Evolutionary conservation across 768 basidiomycete species (phyloP), one percentile per base, ranked within the genome.

Genomic region (Infundibulicybe gibba): DNA sequence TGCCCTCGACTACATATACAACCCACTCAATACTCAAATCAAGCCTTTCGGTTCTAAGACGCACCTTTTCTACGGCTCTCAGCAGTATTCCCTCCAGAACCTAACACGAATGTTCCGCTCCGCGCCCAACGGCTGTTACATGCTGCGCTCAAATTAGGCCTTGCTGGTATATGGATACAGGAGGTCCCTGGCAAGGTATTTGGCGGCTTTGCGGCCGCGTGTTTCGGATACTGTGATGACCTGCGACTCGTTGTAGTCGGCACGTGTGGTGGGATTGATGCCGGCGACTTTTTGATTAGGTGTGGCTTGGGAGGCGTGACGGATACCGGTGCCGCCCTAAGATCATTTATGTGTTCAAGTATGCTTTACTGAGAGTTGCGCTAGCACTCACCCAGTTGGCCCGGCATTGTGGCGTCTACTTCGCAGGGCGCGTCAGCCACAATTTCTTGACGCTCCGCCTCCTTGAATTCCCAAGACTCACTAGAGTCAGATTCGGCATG

Each of bases 141-240:
- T 82, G 51, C 78, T 79, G 31, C 85, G 81, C 67, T 97, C 94
- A 59, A 87, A 97, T 70, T 97, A 97, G 3, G 87, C 90, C 48
- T 84, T 84, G 64, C 87, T 90, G 9, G 95, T 97, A 61, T 93
- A 98, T 3, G 95, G 97, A 66, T 87, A 88, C 2, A 97, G 97
- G 39, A 99, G 66, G 61, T 98, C 94, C 64, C 88, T 89, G 45
- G 93, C 83, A 49, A 84, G 75, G 63, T 94, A 97, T 67, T 92
- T 90, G 13, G 81, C 70, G 0, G 90, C 94, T 63, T 97, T 97
- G 70, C 91, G 92, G 70, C 97, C 95, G 49, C 85, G 83, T 66
- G 87, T 91, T 67, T 99, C 95, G 2, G 91, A 93, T 57, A 99
- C n/a, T n/a, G n/a, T 90, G 70, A 99, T 97, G 59, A 98, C 80